Conservation (phyloP, 2,329 filamentous ascomycete species). For the Cephalotrichum gorgonifer region DNA sequence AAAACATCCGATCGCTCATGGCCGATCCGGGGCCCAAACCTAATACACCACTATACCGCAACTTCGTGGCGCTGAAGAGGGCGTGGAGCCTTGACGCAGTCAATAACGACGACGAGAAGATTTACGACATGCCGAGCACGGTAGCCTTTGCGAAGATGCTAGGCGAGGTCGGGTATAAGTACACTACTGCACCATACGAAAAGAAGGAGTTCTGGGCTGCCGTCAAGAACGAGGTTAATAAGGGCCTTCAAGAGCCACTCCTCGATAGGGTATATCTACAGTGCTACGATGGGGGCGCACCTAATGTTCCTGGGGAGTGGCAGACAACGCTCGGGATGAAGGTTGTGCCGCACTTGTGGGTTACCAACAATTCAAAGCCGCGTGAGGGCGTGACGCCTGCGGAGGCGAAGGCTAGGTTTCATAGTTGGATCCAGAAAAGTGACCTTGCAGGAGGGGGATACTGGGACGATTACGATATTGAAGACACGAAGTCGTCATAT, state of each 20-base stretch:
- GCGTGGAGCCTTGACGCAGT: conserved; percentile 34
- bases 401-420: conserved; percentile 24
- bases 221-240: conserved; percentile 19
- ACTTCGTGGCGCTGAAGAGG: conserved; percentile 26
- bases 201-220: conserved; percentile 25
- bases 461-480: conserved; percentile 36
- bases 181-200: conserved; percentile 32
- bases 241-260: conserved; percentile 11
- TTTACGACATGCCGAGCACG: conserved; percentile 30
- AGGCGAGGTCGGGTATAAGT: conserved; percentile 27
- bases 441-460: conserved; percentile 28
- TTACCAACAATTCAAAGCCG: conserved; percentile 34
- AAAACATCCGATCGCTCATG: conserved; percentile 28
- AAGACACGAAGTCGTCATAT: conserved; percentile 30
- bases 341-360: conserved; percentile 32
- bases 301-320: conserved; percentile 28
- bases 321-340: conserved; percentile 24
- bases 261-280: conserved; percentile 31
- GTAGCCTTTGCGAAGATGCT: conserved; percentile 31
- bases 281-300: conserved; percentile 32
- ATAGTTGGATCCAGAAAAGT: conserved; percentile 18
- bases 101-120: conserved; percentile 33
- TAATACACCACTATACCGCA: conserved; percentile 23
- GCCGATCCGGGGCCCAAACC: conserved; percentile 19
- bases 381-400: conserved; percentile 23